A percentile compares a stretch with the other conserved stretches of the same genome.
These are phyloP conservation scores for Neurospora africana DNA, from an alignment of 495 filamentous ascomycete genomes.

Conservation along the genomic window DNA sequence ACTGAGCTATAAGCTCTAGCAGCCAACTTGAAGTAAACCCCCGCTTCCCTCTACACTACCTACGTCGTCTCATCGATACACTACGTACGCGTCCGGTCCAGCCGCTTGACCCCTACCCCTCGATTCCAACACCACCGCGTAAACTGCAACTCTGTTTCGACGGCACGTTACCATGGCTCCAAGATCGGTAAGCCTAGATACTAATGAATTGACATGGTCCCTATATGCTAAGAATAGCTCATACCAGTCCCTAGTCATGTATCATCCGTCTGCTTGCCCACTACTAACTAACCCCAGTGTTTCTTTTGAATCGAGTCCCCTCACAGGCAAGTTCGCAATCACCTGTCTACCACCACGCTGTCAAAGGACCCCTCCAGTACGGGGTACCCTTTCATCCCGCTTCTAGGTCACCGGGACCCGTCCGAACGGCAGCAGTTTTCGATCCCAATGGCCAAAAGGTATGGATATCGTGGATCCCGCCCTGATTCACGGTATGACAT, in stretches of 20 bases:
- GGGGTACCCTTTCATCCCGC: background rate
- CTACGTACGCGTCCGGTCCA: conserved; percentile 2
- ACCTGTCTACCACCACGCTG: conserved; percentile 6
- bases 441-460: background rate
- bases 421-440: background rate
- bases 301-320: conserved; percentile 9
- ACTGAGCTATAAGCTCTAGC: background rate
- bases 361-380: conserved; percentile 16
- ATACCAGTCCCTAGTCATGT: conserved; percentile 17
- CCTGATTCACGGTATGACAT: conserved; percentile 13
- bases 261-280: conserved; percentile 14
- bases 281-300: conserved; percentile 5
- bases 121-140: background rate
- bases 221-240: conserved; percentile 32
- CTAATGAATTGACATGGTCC: conserved; percentile 29
- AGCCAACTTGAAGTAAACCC: background rate
- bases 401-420: background rate
- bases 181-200: conserved; percentile 28
- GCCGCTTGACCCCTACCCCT: conserved; percentile 3
- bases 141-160: conserved; percentile 28
- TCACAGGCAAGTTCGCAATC: conserved; percentile 5
- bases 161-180: conserved; percentile 30
- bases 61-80: background rate
- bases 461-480: background rate
- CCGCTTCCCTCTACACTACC: background rate